A percentile compares a stretch with the other conserved stretches of the same genome.
These are phyloP conservation scores for Ogataea ramenticola DNA, from an alignment of 805 yeast species.

Conservation along the genomic window DNA sequence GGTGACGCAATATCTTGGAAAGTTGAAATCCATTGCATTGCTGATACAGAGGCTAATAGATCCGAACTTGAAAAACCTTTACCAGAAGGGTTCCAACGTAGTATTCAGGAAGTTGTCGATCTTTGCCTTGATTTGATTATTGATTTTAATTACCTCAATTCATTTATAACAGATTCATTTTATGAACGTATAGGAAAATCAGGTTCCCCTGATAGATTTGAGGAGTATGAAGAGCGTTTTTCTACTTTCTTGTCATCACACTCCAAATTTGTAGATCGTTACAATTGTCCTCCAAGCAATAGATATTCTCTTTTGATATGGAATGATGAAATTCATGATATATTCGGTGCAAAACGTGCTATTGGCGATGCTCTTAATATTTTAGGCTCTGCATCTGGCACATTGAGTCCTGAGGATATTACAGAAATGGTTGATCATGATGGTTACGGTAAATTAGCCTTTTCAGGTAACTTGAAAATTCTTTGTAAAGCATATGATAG, in stretches of 20 bases:
- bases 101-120: neutral
- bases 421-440: slow-evolving; percentile 40
- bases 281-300: neutral
- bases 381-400: neutral
- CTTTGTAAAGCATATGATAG: slow-evolving; percentile 28
- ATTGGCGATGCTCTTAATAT: neutral
- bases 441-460: slow-evolving; percentile 42
- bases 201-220: neutral
- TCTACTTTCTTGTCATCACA: neutral
- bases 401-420: slow-evolving; percentile 22
- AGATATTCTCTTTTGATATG: slow-evolving; percentile 52
- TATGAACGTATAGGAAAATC: neutral
- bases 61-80: neutral
- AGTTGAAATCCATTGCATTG: slow-evolving; percentile 39
- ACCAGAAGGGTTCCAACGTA: neutral
- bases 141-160: neutral
- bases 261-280: neutral
- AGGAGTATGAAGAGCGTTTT: neutral
- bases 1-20: slow-evolving; percentile 66
- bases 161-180: slow-evolving; percentile 13
- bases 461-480: slow-evolving; percentile 18
- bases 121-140: neutral
- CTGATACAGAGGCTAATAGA: slow-evolving; percentile 9
- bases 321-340: slow-evolving; percentile 73
- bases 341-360: slow-evolving; percentile 20